Base-by-base conservation (phyloP, 176 grass and related monocot species). In the Zoysia pacifica region DNA sequence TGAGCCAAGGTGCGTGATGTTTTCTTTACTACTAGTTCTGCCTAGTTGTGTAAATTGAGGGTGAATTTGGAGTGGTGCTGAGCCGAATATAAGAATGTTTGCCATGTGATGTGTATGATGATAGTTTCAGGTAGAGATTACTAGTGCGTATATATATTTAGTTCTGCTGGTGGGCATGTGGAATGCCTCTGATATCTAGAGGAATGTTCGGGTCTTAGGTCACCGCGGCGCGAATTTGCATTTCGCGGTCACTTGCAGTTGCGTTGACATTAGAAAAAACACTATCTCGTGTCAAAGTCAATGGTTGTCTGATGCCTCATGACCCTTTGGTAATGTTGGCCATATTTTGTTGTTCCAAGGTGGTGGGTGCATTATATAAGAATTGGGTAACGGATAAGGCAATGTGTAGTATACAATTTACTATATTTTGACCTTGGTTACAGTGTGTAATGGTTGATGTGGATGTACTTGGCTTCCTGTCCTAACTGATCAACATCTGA, bases 1-100 rank as follows among this genome's bases (percentile, higher is more conserved):
- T 51, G 87, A 93, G 62, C 63, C 81, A 35, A 87, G 68, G 91
- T 88, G 71, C 38, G 54, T 11, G 48, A 44, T 39, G 1, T 81
- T 45, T 69, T 53, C 8, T 44, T 82, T 4, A 47, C 68, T 63
- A 44, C 54, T 19, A 43, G 2, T 74, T 63, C 14, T 55, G 0
- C 54, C 19, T 56, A 48, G 15, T 79, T 56, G 28, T 28, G 28
- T 49, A 79, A 44, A 79, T 79, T 42, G 18, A 20, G 9, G 48
- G 64, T 67, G 74, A 65, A 65, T 80, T 62, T 61, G 42, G 77
- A 41, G 35, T 65, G 37, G 9, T 67, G 28, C 16, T 49, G 15
- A 12, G 9, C 63, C 20, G 53, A 69, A 55, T 70, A 69, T 2
- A 0, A 7, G 44, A 53, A 65, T 79, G 35, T 11, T 67, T 50